Evolutionary conservation across 192 early-diverging fungal genomes (phyloP), one percentile per base, ranked within the genome.

Genomic region (Phlyctochytrium arcticum): DNA sequence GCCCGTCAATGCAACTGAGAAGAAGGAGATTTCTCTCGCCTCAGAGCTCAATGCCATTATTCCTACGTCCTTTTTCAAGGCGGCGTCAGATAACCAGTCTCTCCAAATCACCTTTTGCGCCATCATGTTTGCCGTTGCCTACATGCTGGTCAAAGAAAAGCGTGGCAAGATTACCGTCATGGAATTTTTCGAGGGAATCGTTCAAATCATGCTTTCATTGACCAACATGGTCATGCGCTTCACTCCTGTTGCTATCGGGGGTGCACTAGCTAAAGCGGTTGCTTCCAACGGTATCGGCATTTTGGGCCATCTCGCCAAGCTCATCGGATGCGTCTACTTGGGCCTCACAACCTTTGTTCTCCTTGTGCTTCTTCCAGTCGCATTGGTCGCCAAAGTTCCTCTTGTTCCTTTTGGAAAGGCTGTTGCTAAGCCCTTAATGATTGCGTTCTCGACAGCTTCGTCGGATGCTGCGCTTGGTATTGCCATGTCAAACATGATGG

Each of bases 381-480:
- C 78, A 54, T 67, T 88, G 8, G 35, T 89, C 8, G 54, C 73
- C 21, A 70, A 75, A n/a, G 39, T 90, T 1, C 81, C 85, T 5
- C 59, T 87, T 39, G 48, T 62, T n/a, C 77, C 79, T 6, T 89
- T 85, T 65, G 42, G 72, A 27, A 60, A 64, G 17, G 73, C 79
- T 24, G 75, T 87, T 17, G 55, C 72, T 33, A 69, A 83, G 29
- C 89, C 89, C 12, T 80, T 88, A 67, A 35, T 88, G 46, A 86
- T 90, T 69, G 88, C 89, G 7, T 90, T 89, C 57, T 80, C 83
- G 26, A 87, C 88, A 24, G 88, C 89, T 29, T 87, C 85, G 3
- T 85, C 82, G 30, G 89, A 90, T 64, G 85, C 89, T 48, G 87
- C 86, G 15, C 76, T 90, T 12, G 85, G 84, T 2, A 75, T 75